phyloP scores from a whole-genome alignment of 306 rosid species.

The Prunus davidiana region DNA sequence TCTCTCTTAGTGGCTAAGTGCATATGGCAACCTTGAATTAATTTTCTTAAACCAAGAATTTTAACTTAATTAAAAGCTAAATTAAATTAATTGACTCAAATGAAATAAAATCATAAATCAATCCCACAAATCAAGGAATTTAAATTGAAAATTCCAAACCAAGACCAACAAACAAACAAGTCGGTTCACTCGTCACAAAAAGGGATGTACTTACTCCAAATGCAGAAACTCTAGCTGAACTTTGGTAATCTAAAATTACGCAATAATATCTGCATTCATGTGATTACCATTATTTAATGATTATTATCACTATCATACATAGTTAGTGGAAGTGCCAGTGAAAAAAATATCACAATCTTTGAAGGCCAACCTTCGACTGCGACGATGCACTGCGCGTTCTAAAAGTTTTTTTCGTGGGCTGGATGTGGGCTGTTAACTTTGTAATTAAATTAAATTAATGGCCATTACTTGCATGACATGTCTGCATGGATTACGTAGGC shows the following conservation, averaged over 20 bases:
- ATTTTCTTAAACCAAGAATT: no score
- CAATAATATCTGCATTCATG: constrained; percentile 3
- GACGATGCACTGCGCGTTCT: background rate
- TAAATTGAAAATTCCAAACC: no score
- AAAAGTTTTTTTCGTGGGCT: constrained; percentile 36
- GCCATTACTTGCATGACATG: constrained; percentile 40
- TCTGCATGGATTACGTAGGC: constrained; percentile 57
- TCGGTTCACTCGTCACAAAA: no score
- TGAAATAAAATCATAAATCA: no score
- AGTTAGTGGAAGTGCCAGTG: constrained; percentile 21
- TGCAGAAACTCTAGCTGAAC: constrained; percentile 27
- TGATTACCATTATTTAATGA: background rate
- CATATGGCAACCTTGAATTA: no score
- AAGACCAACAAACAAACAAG: no score
- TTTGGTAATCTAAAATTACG: constrained; percentile 2
- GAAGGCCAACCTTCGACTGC: constrained; percentile 21
- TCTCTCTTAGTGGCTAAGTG: no score
- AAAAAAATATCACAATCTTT: constrained; percentile 24
- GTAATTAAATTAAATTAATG: background rate
- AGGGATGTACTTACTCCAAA: constrained; percentile 7
- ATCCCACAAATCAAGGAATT: no score
- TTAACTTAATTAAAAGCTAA: no score
- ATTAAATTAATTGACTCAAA: no score
- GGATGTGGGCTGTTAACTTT: constrained; percentile 27
- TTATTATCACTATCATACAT: background rate